Conservation (phyloP, 176 grass and related monocot genomes). For the Canna indica region DNA sequence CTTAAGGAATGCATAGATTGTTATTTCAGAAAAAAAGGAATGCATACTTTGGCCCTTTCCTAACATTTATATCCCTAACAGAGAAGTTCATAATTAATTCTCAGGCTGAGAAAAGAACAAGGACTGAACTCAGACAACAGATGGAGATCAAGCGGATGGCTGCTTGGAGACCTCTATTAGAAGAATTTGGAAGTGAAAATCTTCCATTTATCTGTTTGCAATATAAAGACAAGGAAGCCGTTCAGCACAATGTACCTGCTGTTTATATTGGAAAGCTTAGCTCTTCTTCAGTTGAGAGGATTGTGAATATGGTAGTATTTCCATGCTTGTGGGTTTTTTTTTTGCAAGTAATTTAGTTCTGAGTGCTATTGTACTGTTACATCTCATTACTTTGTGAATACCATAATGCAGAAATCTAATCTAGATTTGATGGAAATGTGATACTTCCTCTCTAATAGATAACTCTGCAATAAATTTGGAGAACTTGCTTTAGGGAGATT, state of each 20-base stretch:
- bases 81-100: not conserved
- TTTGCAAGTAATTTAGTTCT: not conserved
- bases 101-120: conserved; percentile 73
- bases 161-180: conserved; percentile 69
- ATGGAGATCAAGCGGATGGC: conserved; percentile 92
- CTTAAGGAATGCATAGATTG: no score
- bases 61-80: not conserved
- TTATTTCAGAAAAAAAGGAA: not conserved
- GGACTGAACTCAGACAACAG: conserved; percentile 61
- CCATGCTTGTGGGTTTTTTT: no score
- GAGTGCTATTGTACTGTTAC: not conserved
- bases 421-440: not conserved
- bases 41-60: not conserved
- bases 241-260: conserved; percentile 74
- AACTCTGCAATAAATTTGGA: not conserved
- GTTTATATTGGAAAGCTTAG: conserved; percentile 73
- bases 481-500: no score
- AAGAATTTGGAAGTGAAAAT: conserved; percentile 62
- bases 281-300: conserved; percentile 52
- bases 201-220: conserved; percentile 97
- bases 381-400: not conserved
- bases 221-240: conserved; percentile 92
- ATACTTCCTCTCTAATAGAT: not conserved
- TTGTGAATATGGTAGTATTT: conserved; percentile 51
- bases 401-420: not conserved